Base-by-base conservation (phyloP, 495 filamentous ascomycete species). In the Chaetomium cochliodes region DNA sequence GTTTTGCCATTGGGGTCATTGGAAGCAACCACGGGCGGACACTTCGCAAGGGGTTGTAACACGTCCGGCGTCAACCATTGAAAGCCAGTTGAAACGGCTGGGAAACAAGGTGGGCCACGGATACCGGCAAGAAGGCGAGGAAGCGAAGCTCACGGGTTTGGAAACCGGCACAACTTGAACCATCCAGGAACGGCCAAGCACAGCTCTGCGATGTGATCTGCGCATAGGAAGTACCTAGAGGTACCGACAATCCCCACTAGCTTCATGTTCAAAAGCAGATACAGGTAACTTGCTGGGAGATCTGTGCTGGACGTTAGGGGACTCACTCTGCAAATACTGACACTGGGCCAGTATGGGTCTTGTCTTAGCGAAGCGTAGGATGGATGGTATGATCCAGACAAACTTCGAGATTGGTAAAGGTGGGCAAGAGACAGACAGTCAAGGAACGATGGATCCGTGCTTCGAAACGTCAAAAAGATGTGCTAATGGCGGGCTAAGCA, bases 61-160 rank as follows among this genome's bases (percentile, higher is more conserved):
- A 72, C 65, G 59, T 67, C 67, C 67, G 66, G 70, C 70, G 67
- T 70, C 70, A 74, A 74, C 69, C 64, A 62, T 58, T 37, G 54
- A 41, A n/a, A 30, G 18, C 20, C 62, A 62, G 58, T 46, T 59
- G 63, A 67, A 64, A 51, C 62, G 57, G 58, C 55, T 60, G 65
- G 64, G 69, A 49, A 47, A 16, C 8, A 55, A 55, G 60, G 42
- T 41, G 62, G 28, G 58, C 60, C 11, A 55, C 16, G 60, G 50
- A 11, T 18, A 37, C 37, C 25, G 61, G 33, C 56, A 42, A 37
- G 39, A 18, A 54, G 52, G 41, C 30, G 3, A 33, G 33, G 28
- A n/a, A 47, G 28, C 18, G 13, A 51, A 44, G 46, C 26, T 23
- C 25, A 58, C 46, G 47, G 12, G 44, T n/a, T 47, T 22, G 39